These are phyloP conservation scores for Pyrenochaeta sp. DNA, from an alignment of 2,329 filamentous ascomycete species.

Conservation along the genomic window DNA sequence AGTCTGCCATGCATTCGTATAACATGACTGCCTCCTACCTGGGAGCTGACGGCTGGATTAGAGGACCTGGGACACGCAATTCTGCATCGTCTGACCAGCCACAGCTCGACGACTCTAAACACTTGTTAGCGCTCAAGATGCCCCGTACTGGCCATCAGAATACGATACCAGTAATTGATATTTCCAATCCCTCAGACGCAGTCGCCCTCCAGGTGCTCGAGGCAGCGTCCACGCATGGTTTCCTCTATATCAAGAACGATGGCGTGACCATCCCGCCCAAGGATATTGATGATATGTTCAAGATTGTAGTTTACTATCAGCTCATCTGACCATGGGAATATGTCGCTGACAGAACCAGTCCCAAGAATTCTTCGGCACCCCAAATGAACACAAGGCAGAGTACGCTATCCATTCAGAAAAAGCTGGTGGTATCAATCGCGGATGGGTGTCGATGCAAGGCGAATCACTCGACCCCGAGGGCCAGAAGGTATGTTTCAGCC, in stretches of 20 bases:
- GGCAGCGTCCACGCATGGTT: constrained; percentile 84
- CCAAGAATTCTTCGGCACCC: constrained; percentile 74
- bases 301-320: constrained; percentile 63
- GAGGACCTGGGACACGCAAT: no score
- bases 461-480: constrained; percentile 87
- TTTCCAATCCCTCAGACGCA: constrained; percentile 67
- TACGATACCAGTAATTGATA: constrained; percentile 81
- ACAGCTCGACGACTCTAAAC: background rate
- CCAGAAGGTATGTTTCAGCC: constrained; percentile 68
- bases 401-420: constrained; percentile 74
- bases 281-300: constrained; percentile 76
- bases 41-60: no score
- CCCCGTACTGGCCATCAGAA: constrained; percentile 14
- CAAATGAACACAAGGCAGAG: constrained; percentile 73
- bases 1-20: no score
- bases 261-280: constrained; percentile 71
- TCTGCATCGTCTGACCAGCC: background rate
- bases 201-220: constrained; percentile 75
- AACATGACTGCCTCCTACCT: background rate
- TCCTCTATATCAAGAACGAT: constrained; percentile 85
- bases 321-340: background rate
- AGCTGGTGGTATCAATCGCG: constrained; percentile 72
- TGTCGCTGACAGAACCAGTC: constrained; percentile 60
- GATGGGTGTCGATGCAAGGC: constrained; percentile 87
- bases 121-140: constrained; percentile 20